Conservation (phyloP, 257 asterid genomes). For the Handroanthus guayacan region DNA sequence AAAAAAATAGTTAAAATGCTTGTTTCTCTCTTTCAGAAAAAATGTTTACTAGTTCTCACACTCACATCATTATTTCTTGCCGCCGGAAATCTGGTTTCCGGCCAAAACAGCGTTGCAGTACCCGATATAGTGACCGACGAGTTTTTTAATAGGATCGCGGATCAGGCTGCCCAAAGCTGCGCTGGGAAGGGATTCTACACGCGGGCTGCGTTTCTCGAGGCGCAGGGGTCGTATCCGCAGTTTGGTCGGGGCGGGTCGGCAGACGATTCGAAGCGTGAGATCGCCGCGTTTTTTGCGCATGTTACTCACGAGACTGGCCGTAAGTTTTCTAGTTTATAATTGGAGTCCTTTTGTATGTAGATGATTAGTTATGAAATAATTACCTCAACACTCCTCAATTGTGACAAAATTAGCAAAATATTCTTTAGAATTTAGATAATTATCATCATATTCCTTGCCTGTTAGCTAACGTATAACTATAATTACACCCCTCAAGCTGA, state of each 20-base stretch:
- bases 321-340: slow-evolving; percentile 29
- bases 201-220: slow-evolving; percentile 51
- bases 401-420: too few species aligned
- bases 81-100: slow-evolving; percentile 9
- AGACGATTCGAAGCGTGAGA: slow-evolving; percentile 58
- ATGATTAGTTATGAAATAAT: too few species aligned
- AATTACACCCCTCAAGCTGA: too few species aligned
- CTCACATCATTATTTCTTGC: slow-evolving; percentile 33
- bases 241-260: slow-evolving; percentile 43
- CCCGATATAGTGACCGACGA: slow-evolving; percentile 48
- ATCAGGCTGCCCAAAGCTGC: slow-evolving; percentile 43
- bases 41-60: slow-evolving; percentile 26
- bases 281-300: slow-evolving; percentile 66
- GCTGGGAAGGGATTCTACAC: slow-evolving; percentile 59
- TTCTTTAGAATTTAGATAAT: too few species aligned
- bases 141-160: slow-evolving; percentile 50
- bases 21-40: not conserved
- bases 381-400: too few species aligned
- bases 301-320: slow-evolving; percentile 64
- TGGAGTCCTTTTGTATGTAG: too few species aligned
- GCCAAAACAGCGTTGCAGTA: slow-evolving; percentile 48
- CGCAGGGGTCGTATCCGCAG: slow-evolving; percentile 40
- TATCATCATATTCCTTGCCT: too few species aligned
- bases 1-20: slow-evolving; percentile 16
- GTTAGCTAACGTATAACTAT: too few species aligned